phyloP scores from a whole-genome alignment of 1,284 basidiomycete genomes.

The Ganoderma leucocontextum region DNA sequence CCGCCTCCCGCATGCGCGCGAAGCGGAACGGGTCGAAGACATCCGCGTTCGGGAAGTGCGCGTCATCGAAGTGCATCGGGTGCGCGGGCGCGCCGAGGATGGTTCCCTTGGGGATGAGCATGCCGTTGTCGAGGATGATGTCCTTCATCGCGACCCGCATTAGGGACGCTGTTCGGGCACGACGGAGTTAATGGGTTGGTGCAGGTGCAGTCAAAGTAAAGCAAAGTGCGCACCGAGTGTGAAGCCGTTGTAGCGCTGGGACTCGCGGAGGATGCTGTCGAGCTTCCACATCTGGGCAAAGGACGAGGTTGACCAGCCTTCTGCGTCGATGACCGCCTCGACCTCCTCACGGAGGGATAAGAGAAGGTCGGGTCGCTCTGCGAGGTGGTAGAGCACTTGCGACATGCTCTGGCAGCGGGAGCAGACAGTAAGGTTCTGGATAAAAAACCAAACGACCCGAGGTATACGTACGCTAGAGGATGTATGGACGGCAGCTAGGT shows the following conservation, averaged over 20 bases:
- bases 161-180: slow-evolving; percentile 32
- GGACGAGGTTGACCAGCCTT: slow-evolving; percentile 55
- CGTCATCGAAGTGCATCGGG: slow-evolving; percentile 50
- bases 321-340: slow-evolving; percentile 42
- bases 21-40: slow-evolving; percentile 47
- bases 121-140: slow-evolving; percentile 46
- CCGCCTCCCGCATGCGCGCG: slow-evolving; percentile 25
- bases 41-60: slow-evolving; percentile 37
- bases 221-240: slow-evolving; percentile 22
- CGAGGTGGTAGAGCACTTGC: slow-evolving; percentile 20
- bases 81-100: slow-evolving; percentile 49
- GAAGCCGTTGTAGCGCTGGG: slow-evolving; percentile 45
- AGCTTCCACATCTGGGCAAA: slow-evolving; percentile 52
- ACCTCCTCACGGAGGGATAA: slow-evolving; percentile 51
- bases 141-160: slow-evolving; percentile 42
- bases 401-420: slow-evolving; percentile 12
- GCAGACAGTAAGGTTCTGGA: slow-evolving; percentile 9
- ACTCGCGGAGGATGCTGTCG: slow-evolving; percentile 58
- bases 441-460: background rate
- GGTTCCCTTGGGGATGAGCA: slow-evolving; percentile 38
- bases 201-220: slow-evolving; percentile 13
- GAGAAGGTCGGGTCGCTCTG: slow-evolving; percentile 48
- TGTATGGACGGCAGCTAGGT: slow-evolving; percentile 53
- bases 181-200: slow-evolving; percentile 23
- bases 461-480: slow-evolving; percentile 40